A percentile compares a stretch with the other conserved stretches of the same genome.
phyloP scores from a whole-genome alignment of 306 rosid species.

The Sicyos baderoa region DNA sequence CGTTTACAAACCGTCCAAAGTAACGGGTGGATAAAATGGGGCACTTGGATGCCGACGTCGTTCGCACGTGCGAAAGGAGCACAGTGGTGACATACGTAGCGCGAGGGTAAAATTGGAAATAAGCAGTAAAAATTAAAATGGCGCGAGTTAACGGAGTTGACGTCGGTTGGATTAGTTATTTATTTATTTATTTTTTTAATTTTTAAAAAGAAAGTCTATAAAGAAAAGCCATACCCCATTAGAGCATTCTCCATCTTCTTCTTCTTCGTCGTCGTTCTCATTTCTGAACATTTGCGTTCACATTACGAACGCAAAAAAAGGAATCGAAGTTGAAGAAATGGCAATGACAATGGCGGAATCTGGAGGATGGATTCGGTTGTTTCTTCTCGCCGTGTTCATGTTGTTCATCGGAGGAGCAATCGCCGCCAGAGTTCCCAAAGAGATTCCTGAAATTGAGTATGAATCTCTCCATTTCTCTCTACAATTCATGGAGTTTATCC shows the following conservation, averaged over 20 bases:
- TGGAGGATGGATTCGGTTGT: constrained; percentile 27
- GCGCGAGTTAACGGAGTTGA: constrained; percentile 17
- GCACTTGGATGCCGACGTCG: constrained; percentile 12
- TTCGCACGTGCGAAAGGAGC: neutral
- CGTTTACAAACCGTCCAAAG: neutral
- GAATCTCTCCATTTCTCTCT: constrained; percentile 13
- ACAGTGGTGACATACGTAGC: neutral
- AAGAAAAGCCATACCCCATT: constrained; percentile 18
- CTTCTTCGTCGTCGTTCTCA: constrained; percentile 2
- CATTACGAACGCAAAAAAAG: neutral
- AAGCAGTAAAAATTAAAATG: too few species aligned
- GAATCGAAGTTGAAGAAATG: neutral
- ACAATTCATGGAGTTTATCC: neutral
- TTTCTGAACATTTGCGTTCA: neutral
- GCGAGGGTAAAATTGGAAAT: constrained; percentile 13
- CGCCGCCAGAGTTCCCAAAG: constrained; percentile 33
- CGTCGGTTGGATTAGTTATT: constrained; percentile 14
- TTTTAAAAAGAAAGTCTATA: constrained; percentile 11
- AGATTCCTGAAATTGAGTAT: constrained; percentile 42
- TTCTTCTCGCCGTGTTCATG: constrained; percentile 32
- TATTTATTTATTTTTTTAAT: neutral
- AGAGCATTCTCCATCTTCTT: neutral
- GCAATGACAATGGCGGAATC: constrained; percentile 45
- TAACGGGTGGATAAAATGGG: neutral
- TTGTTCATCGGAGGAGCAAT: constrained; percentile 42